phyloP scores from a whole-genome alignment of 2,329 filamentous ascomycete species.

The Trichoderma koningii region DNA sequence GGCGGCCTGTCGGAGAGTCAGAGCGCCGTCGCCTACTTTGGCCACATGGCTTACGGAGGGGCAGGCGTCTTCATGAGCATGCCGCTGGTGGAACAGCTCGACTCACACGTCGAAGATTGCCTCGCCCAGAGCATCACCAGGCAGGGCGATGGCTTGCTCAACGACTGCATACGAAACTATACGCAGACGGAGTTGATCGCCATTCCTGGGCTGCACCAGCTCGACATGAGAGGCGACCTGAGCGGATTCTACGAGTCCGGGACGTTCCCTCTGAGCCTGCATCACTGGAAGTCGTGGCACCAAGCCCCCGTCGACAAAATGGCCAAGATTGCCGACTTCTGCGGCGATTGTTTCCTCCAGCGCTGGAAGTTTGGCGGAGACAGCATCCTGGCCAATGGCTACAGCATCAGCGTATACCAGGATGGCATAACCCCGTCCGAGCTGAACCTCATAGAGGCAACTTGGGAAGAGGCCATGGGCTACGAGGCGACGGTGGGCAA shows the following conservation, averaged over 20 bases:
- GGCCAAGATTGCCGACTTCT: slow-evolving; percentile 41
- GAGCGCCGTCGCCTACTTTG: slow-evolving; percentile 53
- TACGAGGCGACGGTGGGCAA: slow-evolving; percentile 59
- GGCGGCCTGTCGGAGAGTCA: slow-evolving; percentile 61
- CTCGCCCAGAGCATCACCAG: slow-evolving; percentile 45
- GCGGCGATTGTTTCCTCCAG: slow-evolving; percentile 61
- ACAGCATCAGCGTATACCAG: slow-evolving; percentile 55
- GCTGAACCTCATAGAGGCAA: slow-evolving; percentile 53
- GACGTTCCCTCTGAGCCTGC: slow-evolving; percentile 55
- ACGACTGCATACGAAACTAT: slow-evolving; percentile 58
- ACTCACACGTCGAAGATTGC: slow-evolving; percentile 52
- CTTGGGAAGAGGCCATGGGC: slow-evolving; percentile 52
- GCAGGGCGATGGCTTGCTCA: slow-evolving; percentile 58
- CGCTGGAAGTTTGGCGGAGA: slow-evolving; percentile 54
- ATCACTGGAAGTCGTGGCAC: slow-evolving; percentile 67
- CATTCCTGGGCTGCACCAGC: slow-evolving; percentile 58
- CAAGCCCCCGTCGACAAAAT: slow-evolving; percentile 41
- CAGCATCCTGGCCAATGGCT: slow-evolving; percentile 60
- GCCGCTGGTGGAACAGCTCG: slow-evolving; percentile 52
- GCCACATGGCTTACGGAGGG: slow-evolving; percentile 63
- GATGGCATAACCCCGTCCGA: slow-evolving; percentile 45
- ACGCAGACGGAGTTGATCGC: slow-evolving; percentile 57
- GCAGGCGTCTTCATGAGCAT: slow-evolving; percentile 61
- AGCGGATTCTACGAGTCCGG: slow-evolving; percentile 64
- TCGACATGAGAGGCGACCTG: slow-evolving; percentile 57